Evolutionary conservation across 2,329 filamentous ascomycete genomes (phyloP).

Genomic region (Hymenoscyphus albidus): DNA sequence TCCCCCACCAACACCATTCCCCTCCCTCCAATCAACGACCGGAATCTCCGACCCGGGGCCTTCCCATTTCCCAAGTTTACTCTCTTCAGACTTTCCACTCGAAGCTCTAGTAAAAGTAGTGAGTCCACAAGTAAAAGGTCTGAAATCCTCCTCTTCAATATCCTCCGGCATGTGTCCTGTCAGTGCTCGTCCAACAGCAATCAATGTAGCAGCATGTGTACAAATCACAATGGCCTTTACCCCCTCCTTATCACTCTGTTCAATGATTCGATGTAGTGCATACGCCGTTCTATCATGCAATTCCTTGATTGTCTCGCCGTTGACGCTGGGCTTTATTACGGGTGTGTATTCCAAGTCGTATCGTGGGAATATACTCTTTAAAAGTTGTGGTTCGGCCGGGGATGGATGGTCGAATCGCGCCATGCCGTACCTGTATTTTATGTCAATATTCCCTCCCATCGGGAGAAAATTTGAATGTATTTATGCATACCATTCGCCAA

Average conservation of each 20-base stretch:
- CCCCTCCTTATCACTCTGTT: constrained; percentile 67
- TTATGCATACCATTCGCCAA: constrained; percentile 75
- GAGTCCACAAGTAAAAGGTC: constrained; percentile 77
- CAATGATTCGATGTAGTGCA: constrained; percentile 66
- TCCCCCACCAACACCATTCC: constrained; percentile 64
- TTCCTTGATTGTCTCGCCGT: constrained; percentile 74
- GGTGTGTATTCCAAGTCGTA: constrained; percentile 57
- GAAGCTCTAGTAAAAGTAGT: constrained; percentile 59
- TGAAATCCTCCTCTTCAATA: constrained; percentile 72
- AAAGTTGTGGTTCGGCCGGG: constrained; percentile 60
- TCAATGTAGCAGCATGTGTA: constrained; percentile 85
- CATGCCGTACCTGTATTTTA: constrained; percentile 46
- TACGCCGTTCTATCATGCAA: constrained; percentile 77
- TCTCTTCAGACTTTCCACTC: constrained; percentile 35
- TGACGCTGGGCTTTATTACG: constrained; percentile 62
- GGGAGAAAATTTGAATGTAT: neutral
- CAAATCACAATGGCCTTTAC: constrained; percentile 72
- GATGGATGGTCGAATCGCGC: constrained; percentile 82
- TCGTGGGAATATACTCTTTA: constrained; percentile 64
- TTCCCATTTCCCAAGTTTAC: constrained; percentile 41
- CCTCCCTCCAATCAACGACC: constrained; percentile 51
- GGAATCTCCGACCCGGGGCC: constrained; percentile 38
- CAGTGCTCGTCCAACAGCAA: constrained; percentile 77
- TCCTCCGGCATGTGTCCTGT: constrained; percentile 74
- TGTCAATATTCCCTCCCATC: neutral